These are phyloP conservation scores for Amanita exitialis DNA, from an alignment of 768 basidiomycete genomes.

Conservation along the genomic window DNA sequence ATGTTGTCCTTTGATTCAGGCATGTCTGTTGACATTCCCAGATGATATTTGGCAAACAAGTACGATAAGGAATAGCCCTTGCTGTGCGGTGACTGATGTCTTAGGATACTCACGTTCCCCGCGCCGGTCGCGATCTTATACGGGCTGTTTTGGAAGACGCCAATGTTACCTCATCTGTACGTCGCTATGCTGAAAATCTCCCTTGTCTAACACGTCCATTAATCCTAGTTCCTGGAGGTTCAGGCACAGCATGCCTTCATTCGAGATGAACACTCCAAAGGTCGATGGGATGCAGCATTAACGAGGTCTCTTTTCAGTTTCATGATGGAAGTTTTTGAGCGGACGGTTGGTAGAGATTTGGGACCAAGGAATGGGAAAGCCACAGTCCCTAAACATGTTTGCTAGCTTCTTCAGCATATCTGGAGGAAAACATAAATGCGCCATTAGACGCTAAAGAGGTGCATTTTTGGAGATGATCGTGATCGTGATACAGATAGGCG, in stretches of 20 bases:
- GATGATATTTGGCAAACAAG: slow-evolving; percentile 97
- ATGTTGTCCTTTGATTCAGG: not conserved
- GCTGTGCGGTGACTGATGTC: not conserved
- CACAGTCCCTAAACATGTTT: slow-evolving; percentile 70
- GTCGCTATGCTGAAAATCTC: slow-evolving; percentile 11
- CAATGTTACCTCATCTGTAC: slow-evolving; percentile 57
- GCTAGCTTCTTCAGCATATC: slow-evolving; percentile 27
- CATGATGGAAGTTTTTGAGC: slow-evolving; percentile 91
- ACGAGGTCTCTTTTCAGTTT: slow-evolving; percentile 70
- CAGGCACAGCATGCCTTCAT: slow-evolving; percentile 98
- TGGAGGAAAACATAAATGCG: slow-evolving; percentile 5
- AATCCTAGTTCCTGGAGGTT: slow-evolving; percentile 76
- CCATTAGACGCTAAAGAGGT: not conserved
- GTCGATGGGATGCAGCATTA: slow-evolving; percentile 92
- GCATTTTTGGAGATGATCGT: slow-evolving; percentile 13
- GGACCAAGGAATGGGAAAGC: slow-evolving; percentile 46
- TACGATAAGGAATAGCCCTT: slow-evolving; percentile 14
- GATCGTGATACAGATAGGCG: slow-evolving; percentile 35
- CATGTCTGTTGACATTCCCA: slow-evolving; percentile 16
- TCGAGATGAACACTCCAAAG: slow-evolving; percentile 85
- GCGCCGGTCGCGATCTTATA: slow-evolving; percentile 78
- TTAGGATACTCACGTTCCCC: slow-evolving; percentile 89
- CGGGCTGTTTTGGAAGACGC: slow-evolving; percentile 77
- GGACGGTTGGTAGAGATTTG: slow-evolving; percentile 78
- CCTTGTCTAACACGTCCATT: not conserved